Base-by-base conservation (phyloP, 495 filamentous ascomycete genomes). In the Daldinia concentrica region DNA sequence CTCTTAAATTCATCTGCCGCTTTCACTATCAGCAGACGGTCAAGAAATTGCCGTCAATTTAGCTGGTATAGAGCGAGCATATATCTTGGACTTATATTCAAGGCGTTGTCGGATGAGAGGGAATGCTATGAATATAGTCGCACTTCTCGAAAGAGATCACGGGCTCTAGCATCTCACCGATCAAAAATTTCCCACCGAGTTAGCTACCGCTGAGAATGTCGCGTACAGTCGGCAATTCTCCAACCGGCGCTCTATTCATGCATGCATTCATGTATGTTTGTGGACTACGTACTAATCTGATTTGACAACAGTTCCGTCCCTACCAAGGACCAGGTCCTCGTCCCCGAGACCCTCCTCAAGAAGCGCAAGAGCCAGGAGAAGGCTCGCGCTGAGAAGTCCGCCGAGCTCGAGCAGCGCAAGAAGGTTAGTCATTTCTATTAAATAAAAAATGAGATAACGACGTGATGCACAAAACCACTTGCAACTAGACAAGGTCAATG, bases 301-400 rank as follows among this genome's bases (percentile, higher is more conserved):
- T 69, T 73, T 66, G 72, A 78, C 66, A 78, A 82, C 83, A 96
- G 93, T 82, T 87, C 88, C 83, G 90, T 95, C 76, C 92, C 95
- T 51, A 95, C 93, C 80, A 79, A 91, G 83, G 91, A 97, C 82
- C 91, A 97, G 81, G 90, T 98, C 81, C 90, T 98, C 76, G 93
- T 97, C 79, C 94, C 94, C 64, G 94, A 97, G 90, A 98, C 94
- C 75, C 92, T 98, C 79, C 90, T 98, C 78, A 99, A 98, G 92
- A 99, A 99, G 92, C 94, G 95, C 88, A 99, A 98, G 93, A 91
- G 88, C 82, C 95, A 97, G 86, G 95, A 99, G 90, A 97, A 97
- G 89, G 92, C 93, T 79, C 90, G 93, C 79, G 95, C 95, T 83
- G 91, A 93, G 81, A 88, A 89, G 76, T 83, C 89, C 73, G 90